Evolutionary conservation across 2,329 filamentous ascomycete species (phyloP).

Genomic region (Pleomassaria siparia): DNA sequence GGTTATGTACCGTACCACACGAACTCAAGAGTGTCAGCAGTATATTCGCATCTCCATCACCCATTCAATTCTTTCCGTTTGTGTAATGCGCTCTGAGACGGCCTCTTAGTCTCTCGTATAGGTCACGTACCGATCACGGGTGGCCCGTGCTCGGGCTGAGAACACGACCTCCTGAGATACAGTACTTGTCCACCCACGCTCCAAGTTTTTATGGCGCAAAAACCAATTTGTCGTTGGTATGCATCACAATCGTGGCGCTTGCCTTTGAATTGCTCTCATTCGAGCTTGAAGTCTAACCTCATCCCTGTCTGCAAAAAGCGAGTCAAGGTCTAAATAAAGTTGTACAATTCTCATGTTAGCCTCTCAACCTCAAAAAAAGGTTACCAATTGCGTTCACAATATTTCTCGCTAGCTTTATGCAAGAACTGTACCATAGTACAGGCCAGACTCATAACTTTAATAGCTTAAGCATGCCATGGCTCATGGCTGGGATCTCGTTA

Average conservation of each 20-base stretch:
- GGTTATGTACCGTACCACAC: constrained; percentile 22
- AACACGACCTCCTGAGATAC: neutral
- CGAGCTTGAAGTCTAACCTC: neutral
- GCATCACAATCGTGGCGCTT: neutral
- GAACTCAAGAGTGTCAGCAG: no score
- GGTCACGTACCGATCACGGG: neutral
- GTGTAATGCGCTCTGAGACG: neutral
- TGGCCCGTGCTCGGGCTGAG: constrained; percentile 1
- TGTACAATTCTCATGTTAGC: no score
- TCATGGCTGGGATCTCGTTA: neutral
- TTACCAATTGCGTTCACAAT: no score
- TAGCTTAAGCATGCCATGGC: neutral
- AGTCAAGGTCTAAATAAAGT: neutral
- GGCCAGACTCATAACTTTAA: no score
- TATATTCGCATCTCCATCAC: no score
- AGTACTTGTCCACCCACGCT: neutral
- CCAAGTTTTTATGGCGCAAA: constrained; percentile 1
- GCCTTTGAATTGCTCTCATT: neutral
- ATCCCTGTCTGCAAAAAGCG: neutral
- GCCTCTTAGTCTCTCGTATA: constrained; percentile 4
- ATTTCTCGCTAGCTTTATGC: no score
- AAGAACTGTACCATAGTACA: no score
- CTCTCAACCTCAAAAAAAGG: no score
- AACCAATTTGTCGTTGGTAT: neutral
- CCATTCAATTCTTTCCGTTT: neutral